These are phyloP conservation scores for Pseudogymnoascus pannorum DNA, from an alignment of 2,329 filamentous ascomycete genomes.

Conservation along the genomic window DNA sequence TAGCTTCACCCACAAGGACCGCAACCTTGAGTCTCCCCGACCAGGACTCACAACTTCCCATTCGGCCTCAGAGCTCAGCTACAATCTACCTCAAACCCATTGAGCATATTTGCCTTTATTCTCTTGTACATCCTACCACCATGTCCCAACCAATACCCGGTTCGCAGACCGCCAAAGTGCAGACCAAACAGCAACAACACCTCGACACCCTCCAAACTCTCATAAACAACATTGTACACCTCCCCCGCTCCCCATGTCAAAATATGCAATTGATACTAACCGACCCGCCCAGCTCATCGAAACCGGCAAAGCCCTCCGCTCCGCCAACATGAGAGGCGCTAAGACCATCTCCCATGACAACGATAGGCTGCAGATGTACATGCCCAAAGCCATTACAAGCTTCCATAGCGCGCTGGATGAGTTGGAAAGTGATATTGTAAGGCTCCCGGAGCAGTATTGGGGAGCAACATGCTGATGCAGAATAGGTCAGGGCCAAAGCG, in stretches of 20 bases:
- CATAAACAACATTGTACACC: constrained; percentile 46
- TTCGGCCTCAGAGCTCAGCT: neutral
- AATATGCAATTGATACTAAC: neutral
- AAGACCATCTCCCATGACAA: constrained; percentile 29
- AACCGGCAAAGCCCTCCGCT: constrained; percentile 49
- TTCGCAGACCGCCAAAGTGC: neutral
- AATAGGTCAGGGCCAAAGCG: constrained; percentile 45
- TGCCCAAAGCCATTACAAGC: constrained; percentile 25
- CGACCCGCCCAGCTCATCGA: constrained; percentile 44
- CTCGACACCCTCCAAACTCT: constrained; percentile 41
- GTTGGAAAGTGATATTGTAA: constrained; percentile 50
- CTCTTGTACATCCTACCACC: neutral
- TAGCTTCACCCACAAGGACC: neutral
- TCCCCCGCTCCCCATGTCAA: neutral
- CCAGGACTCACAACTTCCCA: neutral
- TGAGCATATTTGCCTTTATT: neutral
- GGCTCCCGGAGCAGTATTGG: constrained; percentile 14
- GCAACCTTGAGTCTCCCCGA: neutral
- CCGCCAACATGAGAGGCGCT: constrained; percentile 40
- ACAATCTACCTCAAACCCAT: neutral
- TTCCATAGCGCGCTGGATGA: constrained; percentile 47
- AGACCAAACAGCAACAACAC: constrained; percentile 18
- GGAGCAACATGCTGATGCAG: neutral
- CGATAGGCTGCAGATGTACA: constrained; percentile 19
- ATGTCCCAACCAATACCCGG: neutral